Base-by-base conservation (phyloP, 306 rosid species). In the Urtica urens region DNA sequence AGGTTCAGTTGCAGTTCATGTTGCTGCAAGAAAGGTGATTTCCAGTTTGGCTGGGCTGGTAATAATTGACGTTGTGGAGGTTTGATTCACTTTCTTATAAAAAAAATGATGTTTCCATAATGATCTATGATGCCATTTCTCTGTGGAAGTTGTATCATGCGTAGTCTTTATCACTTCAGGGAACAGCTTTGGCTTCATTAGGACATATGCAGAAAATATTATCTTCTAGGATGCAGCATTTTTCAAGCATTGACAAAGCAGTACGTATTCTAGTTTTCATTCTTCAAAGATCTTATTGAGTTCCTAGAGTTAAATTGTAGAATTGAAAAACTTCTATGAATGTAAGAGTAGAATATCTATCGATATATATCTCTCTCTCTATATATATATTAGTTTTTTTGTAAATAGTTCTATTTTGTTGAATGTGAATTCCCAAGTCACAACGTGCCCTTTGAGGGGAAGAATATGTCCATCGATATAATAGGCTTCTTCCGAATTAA, bases 61-160 rank as follows among this genome's bases (percentile, higher is more conserved):
- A n/a, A 83, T 90, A 53, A 90, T 90, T 67, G 99, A 90, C 67
- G 99, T 90, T 69, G 99, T 85, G 59, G 99, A 90, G 99, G 99
- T 90, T 30, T 53, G 72, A 55, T n/a, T n/a, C n/a, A n/a, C n/a
- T 54, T 51, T 54, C 46, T 35, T 26, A 53, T 23, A 29, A 59
- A 43, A 42, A 38, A 40, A n/a, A n/a, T n/a, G n/a, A n/a, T n/a
- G 55, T 21, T 66, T 19, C 23, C 22, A 22, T 23, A 8, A 28
- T 62, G 52, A 37, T 37, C 42, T 40, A 37, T 52, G 52, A 64
- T 51, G 19, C 38, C 42, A 14, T 57, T 56, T 53, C 13, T 4
- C 41, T 5, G 11, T 34, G 43, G 43, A 51, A 48, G 45, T 17
- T 44, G 57, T 55, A 41, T 41, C 56, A 62, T 35, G 42, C 53